A percentile compares a stretch with the other conserved stretches of the same genome.
phyloP scores from a whole-genome alignment of 495 filamentous ascomycete genomes.

The Aspergillus nanangensis region DNA sequence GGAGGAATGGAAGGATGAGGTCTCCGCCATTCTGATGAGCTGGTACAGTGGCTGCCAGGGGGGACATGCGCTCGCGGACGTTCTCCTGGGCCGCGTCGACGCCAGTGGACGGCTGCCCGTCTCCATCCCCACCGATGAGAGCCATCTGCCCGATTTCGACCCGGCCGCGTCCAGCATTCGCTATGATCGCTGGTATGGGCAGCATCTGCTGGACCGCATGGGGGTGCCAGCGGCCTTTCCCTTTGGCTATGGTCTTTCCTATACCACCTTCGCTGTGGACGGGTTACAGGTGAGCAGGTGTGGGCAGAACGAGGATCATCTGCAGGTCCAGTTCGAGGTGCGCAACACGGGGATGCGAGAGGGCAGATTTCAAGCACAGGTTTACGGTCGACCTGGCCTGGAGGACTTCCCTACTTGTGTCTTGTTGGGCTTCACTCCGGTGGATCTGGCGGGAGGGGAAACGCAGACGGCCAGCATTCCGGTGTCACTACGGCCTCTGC shows the following conservation, averaged over 20 bases:
- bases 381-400: slow-evolving; percentile 3
- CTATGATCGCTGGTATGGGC: slow-evolving; percentile 17
- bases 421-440: slow-evolving; percentile 5
- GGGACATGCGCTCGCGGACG: slow-evolving; percentile 9
- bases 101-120: slow-evolving; percentile 11
- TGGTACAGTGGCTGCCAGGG: slow-evolving; percentile 17
- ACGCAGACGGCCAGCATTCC: neutral
- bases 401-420: slow-evolving; percentile 7
- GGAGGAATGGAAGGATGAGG: slow-evolving; percentile 11
- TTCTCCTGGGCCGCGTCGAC: slow-evolving; percentile 9
- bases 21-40: slow-evolving; percentile 12
- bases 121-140: slow-evolving; percentile 12
- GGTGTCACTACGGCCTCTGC: slow-evolving; percentile 6
- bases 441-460: slow-evolving; percentile 1
- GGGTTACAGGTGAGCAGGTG: neutral
- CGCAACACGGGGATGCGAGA: slow-evolving; percentile 1
- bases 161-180: slow-evolving; percentile 7
- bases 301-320: neutral
- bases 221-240: slow-evolving; percentile 11
- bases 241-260: slow-evolving; percentile 69
- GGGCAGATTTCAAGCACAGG: slow-evolving; percentile 8
- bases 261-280: slow-evolving; percentile 54
- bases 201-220: slow-evolving; percentile 14
- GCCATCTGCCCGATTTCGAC: slow-evolving; percentile 17
- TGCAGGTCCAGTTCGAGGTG: neutral